phyloP scores from a whole-genome alignment of 148 eudicot genomes.

The Persicaria maculosa region DNA sequence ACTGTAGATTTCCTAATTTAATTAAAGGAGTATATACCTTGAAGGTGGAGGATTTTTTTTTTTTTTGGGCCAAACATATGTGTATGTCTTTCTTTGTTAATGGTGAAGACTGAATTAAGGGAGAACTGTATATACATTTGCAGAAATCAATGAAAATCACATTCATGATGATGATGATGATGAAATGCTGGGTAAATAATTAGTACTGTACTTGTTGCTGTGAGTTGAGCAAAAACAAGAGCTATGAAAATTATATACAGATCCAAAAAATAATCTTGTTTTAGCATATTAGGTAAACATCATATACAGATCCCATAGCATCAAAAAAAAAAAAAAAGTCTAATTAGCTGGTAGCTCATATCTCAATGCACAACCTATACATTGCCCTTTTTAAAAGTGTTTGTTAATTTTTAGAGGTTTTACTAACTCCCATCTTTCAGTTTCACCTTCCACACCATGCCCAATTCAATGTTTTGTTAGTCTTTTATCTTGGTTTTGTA shows the following conservation, averaged over 20 bases:
- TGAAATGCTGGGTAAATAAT: background rate
- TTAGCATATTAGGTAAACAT: constrained; percentile 9
- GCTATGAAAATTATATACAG: background rate
- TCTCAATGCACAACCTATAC: constrained; percentile 19
- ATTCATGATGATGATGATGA: constrained; percentile 4
- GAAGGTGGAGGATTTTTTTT: background rate
- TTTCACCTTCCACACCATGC: background rate
- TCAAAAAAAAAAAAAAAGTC: background rate
- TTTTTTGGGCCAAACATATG: background rate
- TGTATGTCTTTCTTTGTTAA: constrained; percentile 4
- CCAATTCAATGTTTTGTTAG: no score
- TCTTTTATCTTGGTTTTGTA: background rate
- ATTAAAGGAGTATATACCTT: background rate
- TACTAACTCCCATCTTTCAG: background rate
- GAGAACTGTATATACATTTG: background rate
- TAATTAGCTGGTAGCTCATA: constrained; percentile 23
- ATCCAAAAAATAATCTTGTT: constrained; percentile 2
- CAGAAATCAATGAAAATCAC: background rate
- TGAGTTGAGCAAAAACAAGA: background rate
- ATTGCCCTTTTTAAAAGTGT: background rate
- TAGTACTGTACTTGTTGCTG: background rate
- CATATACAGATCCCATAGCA: constrained; percentile 23
- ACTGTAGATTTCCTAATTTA: no score
- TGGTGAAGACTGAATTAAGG: background rate
- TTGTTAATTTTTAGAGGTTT: background rate